Evolutionary conservation across 2,329 filamentous ascomycete genomes (phyloP).

Genomic region (Cytospora schulzeri): DNA sequence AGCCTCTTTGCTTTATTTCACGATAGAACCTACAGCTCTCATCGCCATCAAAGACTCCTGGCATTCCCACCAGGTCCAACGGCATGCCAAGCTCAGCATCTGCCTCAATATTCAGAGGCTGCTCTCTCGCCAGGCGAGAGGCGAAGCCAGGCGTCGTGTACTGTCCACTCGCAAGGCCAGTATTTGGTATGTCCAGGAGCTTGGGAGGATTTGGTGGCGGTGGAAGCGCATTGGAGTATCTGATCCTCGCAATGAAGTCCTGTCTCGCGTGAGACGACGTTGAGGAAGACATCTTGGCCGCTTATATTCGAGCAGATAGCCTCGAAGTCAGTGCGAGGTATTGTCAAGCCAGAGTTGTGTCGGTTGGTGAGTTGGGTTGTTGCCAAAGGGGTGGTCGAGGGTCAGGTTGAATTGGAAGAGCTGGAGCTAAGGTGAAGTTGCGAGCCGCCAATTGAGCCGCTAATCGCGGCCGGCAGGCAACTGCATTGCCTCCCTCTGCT

Average conservation of each 20-base stretch:
- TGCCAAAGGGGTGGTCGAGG: background rate
- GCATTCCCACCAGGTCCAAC: conserved; percentile 91
- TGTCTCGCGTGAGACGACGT: conserved; percentile 63
- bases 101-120: conserved; percentile 93
- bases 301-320: background rate
- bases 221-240: conserved; percentile 94
- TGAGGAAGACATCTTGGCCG: conserved; percentile 44
- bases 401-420: background rate
- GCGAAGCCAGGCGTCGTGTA: conserved; percentile 92
- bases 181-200: conserved; percentile 94
- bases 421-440: background rate
- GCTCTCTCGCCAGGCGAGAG: conserved; percentile 83
- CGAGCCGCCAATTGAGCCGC: background rate
- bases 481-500: background rate
- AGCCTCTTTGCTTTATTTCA: background rate
- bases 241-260: conserved; percentile 94
- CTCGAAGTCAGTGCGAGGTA: background rate
- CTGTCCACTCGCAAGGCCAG: conserved; percentile 80
- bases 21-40: conserved; percentile 72
- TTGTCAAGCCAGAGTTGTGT: background rate
- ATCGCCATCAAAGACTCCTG: conserved; percentile 91
- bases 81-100: conserved; percentile 99
- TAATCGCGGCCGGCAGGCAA: background rate
- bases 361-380: background rate
- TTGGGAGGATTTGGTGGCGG: conserved; percentile 94